These are phyloP conservation scores for Vitis riparia DNA, from an alignment of 164 flowering plant species.

Conservation along the genomic window DNA sequence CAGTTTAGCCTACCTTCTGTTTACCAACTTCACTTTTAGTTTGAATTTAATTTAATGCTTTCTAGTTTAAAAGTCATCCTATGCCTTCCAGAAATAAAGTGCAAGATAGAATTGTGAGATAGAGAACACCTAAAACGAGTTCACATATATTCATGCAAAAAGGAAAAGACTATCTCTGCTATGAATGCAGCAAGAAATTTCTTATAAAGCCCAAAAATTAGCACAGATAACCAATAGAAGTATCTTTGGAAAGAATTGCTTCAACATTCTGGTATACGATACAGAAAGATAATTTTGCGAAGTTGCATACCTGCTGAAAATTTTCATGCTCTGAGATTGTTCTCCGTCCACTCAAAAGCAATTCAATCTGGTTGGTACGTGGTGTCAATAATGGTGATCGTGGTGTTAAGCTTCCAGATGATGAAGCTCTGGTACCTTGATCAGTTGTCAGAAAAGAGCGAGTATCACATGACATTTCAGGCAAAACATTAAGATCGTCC, in stretches of 20 bases:
- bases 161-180: not conserved
- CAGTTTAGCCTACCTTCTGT: too few relatives aligned
- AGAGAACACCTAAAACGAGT: not conserved
- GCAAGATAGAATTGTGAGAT: not conserved
- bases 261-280: not conserved
- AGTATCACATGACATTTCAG: slow-evolving; percentile 42
- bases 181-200: too few relatives aligned
- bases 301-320: slow-evolving; percentile 64
- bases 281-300: not conserved
- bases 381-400: slow-evolving; percentile 79
- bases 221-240: not conserved
- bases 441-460: slow-evolving; percentile 26
- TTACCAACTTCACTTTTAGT: too few relatives aligned
- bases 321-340: slow-evolving; percentile 70
- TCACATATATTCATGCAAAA: not conserved
- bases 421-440: slow-evolving; percentile 36
- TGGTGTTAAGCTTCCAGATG: slow-evolving; percentile 81
- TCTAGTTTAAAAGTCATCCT: not conserved
- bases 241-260: not conserved
- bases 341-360: slow-evolving; percentile 56
- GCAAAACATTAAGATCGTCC: slow-evolving; percentile 44
- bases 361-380: slow-evolving; percentile 63
- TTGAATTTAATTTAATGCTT: not conserved
- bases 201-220: too few relatives aligned
- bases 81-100: not conserved